Percentiles rank a stretch among this genome's conserved stretches.
Conservation (phyloP, 495 filamentous ascomycete species). For the Hypoxylon perforatum region DNA sequence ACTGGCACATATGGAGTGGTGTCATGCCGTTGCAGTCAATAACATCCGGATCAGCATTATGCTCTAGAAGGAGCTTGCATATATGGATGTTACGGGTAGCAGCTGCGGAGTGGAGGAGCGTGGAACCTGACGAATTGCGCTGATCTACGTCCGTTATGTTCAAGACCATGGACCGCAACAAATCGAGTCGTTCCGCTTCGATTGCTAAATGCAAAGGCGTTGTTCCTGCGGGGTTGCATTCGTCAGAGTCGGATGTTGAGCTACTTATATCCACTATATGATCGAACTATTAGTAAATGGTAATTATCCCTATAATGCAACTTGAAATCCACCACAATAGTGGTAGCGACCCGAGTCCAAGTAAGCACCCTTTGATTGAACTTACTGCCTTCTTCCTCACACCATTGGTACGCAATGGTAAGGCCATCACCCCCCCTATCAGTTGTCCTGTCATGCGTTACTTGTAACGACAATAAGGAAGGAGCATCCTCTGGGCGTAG, state of each 20-base stretch:
- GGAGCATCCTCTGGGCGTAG: constrained; percentile 2
- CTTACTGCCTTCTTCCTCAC: constrained; percentile 36
- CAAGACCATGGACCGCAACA: constrained; percentile 34
- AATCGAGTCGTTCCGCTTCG: constrained; percentile 28
- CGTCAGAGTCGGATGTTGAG: constrained; percentile 28
- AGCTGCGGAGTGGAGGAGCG: constrained; percentile 34
- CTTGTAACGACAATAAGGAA: neutral
- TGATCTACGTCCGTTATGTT: constrained; percentile 27
- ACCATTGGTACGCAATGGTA: constrained; percentile 37
- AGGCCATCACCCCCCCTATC: constrained; percentile 11
- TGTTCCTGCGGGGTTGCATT: constrained; percentile 24
- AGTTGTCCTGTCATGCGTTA: neutral
- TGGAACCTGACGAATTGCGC: constrained; percentile 22
- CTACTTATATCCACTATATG: constrained; percentile 20
- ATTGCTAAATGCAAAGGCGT: constrained; percentile 40
- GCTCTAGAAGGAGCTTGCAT: constrained; percentile 58
- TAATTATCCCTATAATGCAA: neutral
- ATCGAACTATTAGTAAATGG: constrained; percentile 10
- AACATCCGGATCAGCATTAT: constrained; percentile 52
- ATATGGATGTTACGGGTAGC: constrained; percentile 28
- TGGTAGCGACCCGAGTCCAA: no score
- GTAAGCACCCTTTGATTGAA: constrained; percentile 1
- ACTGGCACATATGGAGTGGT: constrained; percentile 40
- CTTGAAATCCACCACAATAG: no score
- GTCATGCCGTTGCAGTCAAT: constrained; percentile 54